phyloP scores from a whole-genome alignment of 2,329 filamentous ascomycete species.

The Venturiaceae sp. region DNA sequence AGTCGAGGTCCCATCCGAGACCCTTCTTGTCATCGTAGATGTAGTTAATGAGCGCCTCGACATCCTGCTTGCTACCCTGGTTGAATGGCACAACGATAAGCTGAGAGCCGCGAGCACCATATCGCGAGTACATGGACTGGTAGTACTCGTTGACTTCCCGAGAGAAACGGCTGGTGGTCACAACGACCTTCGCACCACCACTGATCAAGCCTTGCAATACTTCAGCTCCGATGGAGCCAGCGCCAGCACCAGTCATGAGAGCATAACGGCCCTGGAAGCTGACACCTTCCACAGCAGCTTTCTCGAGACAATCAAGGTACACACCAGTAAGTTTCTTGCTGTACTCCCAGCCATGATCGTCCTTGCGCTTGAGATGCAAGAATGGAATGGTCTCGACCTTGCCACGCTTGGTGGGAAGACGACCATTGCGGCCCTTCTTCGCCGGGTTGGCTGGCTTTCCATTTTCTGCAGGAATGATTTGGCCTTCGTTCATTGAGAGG shows the following conservation, averaged over 20 bases:
- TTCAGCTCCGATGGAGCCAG: conserved; percentile 94
- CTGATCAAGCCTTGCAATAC: conserved; percentile 93
- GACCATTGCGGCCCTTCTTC: conserved; percentile 44
- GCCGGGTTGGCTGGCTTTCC: conserved; percentile 53
- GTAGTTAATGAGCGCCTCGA: conserved; percentile 87
- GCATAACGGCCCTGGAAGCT: conserved; percentile 93
- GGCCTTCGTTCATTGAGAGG: conserved; percentile 93
- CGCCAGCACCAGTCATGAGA: conserved; percentile 96
- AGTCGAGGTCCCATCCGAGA: conserved; percentile 96
- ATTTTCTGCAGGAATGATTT: conserved; percentile 86
- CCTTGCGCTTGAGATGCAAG: conserved; percentile 90
- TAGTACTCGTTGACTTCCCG: conserved; percentile 98
- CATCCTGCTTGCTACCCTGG: conserved; percentile 95
- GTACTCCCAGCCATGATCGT: conserved; percentile 94
- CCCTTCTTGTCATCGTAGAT: conserved; percentile 96
- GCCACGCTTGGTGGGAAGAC: conserved; percentile 55
- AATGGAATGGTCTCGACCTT: conserved; percentile 98
- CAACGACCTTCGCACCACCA: conserved; percentile 91
- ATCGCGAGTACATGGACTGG: conserved; percentile 95
- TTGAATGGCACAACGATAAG: conserved; percentile 98
- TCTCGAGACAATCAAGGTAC: conserved; percentile 86
- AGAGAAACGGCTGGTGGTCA: conserved; percentile 94
- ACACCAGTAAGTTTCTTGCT: conserved; percentile 95
- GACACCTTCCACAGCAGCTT: conserved; percentile 77
- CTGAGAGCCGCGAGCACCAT: conserved; percentile 87